Conservation (phyloP, 352 stramenopile species). For the Pythium plurisporium region DNA sequence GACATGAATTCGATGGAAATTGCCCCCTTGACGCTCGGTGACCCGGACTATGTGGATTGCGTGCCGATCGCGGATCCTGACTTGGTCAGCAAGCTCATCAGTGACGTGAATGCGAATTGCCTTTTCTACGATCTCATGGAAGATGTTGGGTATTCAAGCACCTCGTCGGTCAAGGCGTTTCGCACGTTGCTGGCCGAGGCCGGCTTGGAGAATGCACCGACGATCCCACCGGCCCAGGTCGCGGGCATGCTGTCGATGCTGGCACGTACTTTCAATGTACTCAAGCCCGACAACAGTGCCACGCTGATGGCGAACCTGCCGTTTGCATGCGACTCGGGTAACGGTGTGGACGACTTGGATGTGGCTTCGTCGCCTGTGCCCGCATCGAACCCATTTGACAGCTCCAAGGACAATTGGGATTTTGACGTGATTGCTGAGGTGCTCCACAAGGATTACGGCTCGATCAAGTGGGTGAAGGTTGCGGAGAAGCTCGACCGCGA, state of each 20-base stretch:
- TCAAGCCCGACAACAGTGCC: slow-evolving; percentile 61
- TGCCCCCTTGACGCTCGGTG: slow-evolving; percentile 78
- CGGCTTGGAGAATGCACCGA: slow-evolving; percentile 69
- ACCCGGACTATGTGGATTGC: slow-evolving; percentile 84
- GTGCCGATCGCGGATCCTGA: slow-evolving; percentile 52
- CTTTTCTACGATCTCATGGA: slow-evolving; percentile 90
- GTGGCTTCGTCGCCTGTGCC: slow-evolving; percentile 24
- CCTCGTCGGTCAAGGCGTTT: slow-evolving; percentile 71
- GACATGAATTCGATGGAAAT: slow-evolving; percentile 86
- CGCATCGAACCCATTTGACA: slow-evolving; percentile 25
- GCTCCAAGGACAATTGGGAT: slow-evolving; percentile 63
- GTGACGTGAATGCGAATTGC: slow-evolving; percentile 71
- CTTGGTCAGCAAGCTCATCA: slow-evolving; percentile 69
- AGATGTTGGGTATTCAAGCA: slow-evolving; percentile 86
- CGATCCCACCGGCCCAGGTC: slow-evolving; percentile 81
- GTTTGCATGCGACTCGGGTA: slow-evolving; percentile 58
- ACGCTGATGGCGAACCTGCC: slow-evolving; percentile 80
- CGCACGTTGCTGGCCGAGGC: slow-evolving; percentile 80
- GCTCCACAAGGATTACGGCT: slow-evolving; percentile 76
- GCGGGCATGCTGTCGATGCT: slow-evolving; percentile 89
- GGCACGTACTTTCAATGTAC: slow-evolving; percentile 65
- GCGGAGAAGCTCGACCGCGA: slow-evolving; percentile 80
- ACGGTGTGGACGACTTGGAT: slow-evolving; percentile 20
- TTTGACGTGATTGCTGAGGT: slow-evolving; percentile 84
- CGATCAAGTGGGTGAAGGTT: slow-evolving; percentile 86